Evolutionary conservation across 1,284 basidiomycete species (phyloP).

Genomic region (Pseudozyma hubeiensis): DNA sequence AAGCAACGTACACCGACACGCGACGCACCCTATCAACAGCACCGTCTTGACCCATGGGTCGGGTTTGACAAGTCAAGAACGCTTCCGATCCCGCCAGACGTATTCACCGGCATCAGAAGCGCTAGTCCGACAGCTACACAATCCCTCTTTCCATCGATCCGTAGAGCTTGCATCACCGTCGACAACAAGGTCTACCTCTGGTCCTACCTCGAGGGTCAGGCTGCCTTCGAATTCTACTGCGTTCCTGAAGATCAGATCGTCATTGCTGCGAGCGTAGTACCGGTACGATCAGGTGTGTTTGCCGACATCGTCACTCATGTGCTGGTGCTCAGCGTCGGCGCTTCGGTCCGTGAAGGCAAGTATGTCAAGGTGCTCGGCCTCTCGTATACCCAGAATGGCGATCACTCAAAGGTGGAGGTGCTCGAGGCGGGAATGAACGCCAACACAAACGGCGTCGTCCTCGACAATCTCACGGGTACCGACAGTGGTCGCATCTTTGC

Average conservation of each 20-base stretch:
- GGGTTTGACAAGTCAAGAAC: slow-evolving; percentile 57
- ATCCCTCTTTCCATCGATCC: slow-evolving; percentile 91
- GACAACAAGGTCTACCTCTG: slow-evolving; percentile 95
- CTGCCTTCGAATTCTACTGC: slow-evolving; percentile 86
- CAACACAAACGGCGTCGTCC: slow-evolving; percentile 77
- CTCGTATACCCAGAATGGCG: slow-evolving; percentile 70
- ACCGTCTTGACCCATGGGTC: slow-evolving; percentile 57
- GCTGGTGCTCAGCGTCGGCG: slow-evolving; percentile 84
- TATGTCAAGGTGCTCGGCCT: slow-evolving; percentile 88
- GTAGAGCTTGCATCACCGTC: slow-evolving; percentile 93
- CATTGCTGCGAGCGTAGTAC: slow-evolving; percentile 72
- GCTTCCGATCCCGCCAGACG: slow-evolving; percentile 56
- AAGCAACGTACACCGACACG: slow-evolving; percentile 52
- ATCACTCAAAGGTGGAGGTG: slow-evolving; percentile 76
- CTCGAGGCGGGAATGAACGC: slow-evolving; percentile 90
- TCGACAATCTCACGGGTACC: slow-evolving; percentile 85
- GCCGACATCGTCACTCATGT: slow-evolving; percentile 91
- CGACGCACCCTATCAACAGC: slow-evolving; percentile 60
- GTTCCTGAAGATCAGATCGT: slow-evolving; percentile 89
- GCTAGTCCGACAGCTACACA: slow-evolving; percentile 59
- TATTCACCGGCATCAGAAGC: slow-evolving; percentile 61
- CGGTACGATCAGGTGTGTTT: slow-evolving; percentile 76
- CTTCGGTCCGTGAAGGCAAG: slow-evolving; percentile 71
- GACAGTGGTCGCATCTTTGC: slow-evolving; percentile 89
- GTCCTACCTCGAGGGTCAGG: slow-evolving; percentile 94